Conservation (phyloP, 75 land plant species). For the Cupressus sempervirens region DNA sequence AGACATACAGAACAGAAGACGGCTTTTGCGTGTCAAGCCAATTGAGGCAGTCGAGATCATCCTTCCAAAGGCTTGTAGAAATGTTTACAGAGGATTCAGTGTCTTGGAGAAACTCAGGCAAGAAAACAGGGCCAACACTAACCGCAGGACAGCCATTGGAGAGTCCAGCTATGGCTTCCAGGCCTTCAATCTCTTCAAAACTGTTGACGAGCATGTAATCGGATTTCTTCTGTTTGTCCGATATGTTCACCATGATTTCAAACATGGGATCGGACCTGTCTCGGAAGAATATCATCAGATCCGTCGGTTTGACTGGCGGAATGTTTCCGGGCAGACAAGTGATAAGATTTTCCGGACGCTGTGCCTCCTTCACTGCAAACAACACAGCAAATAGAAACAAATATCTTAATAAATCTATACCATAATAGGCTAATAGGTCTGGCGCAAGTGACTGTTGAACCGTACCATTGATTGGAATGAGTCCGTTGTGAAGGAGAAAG, state of each 20-base stretch:
- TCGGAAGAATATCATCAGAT: background rate
- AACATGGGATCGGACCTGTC: background rate
- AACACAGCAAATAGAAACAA: background rate
- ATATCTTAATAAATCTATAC: no score
- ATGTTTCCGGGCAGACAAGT: slow-evolving; percentile 8
- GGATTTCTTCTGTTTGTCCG: background rate
- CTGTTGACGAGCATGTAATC: background rate
- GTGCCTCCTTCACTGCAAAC: background rate
- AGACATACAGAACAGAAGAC: no score
- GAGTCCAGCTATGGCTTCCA: no score
- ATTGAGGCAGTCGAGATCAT: no score
- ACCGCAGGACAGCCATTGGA: no score
- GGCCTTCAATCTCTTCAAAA: no score
- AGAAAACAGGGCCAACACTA: no score
- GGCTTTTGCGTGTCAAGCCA: no score
- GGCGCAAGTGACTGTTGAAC: background rate
- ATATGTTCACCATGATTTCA: background rate
- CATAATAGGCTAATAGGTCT: no score
- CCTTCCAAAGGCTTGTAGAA: no score
- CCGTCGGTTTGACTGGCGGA: background rate
- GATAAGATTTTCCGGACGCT: background rate
- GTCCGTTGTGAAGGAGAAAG: background rate
- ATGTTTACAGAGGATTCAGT: no score
- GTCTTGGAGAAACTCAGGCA: no score
- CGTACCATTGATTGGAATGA: background rate